These are phyloP conservation scores for Xylariaceae sp. DNA, from an alignment of 2,329 filamentous ascomycete genomes.

Conservation along the genomic window DNA sequence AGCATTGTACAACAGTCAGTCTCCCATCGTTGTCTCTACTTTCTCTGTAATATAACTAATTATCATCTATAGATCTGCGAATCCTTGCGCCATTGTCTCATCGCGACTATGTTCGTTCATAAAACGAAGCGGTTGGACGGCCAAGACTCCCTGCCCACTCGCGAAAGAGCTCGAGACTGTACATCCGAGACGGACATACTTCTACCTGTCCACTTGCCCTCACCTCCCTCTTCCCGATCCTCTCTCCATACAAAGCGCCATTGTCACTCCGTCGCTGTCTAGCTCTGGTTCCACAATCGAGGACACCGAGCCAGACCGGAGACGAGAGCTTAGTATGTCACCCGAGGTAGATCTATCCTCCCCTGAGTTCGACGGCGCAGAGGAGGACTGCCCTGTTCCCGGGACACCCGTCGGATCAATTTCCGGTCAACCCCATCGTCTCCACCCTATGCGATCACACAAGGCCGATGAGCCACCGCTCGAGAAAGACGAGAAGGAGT, in stretches of 20 bases:
- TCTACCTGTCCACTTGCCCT: constrained; percentile 85
- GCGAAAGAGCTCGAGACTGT: constrained; percentile 90
- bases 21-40: constrained; percentile 4
- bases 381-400: constrained; percentile 57
- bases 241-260: constrained; percentile 46
- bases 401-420: constrained; percentile 58
- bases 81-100: constrained; percentile 91
- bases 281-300: constrained; percentile 65
- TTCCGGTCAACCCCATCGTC: constrained; percentile 32
- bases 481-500: constrained; percentile 93
- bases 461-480: constrained; percentile 82
- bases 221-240: constrained; percentile 75
- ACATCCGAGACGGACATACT: constrained; percentile 93
- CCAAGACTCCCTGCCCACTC: constrained; percentile 75
- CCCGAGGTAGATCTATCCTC: constrained; percentile 90
- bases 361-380: constrained; percentile 74
- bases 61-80: constrained; percentile 69
- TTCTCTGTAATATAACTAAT: constrained; percentile 16
- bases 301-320: constrained; percentile 63
- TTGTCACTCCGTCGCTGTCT: constrained; percentile 82
- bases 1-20: constrained; percentile 89
- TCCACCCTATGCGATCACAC: constrained; percentile 52
- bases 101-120: constrained; percentile 86
- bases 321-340: constrained; percentile 76
- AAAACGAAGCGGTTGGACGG: constrained; percentile 79